Percentiles rank a stretch among this genome's conserved stretches.
Evolutionary conservation across 176 grass and related monocot genomes (phyloP).

Genomic region (Oryza longistaminata): DNA sequence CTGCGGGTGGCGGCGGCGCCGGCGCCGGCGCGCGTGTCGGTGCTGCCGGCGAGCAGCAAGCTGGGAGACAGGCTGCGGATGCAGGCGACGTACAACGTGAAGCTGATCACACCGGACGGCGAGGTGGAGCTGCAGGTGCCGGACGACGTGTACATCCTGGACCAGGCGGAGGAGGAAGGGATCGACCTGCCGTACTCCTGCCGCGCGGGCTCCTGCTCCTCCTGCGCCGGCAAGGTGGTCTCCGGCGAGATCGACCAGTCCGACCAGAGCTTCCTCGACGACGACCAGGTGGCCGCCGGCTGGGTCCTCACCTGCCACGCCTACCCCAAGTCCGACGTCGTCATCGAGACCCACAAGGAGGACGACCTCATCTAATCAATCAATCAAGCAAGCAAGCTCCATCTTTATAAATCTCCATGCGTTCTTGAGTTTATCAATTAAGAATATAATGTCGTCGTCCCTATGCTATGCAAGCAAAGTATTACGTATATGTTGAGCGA

Average conservation of each 20-base stretch:
- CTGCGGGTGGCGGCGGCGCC: neutral
- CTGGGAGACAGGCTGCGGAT: conserved; percentile 34
- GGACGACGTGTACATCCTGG: conserved; percentile 66
- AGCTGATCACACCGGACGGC: conserved; percentile 52
- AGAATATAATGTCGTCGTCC: no score
- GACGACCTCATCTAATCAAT: conserved; percentile 47
- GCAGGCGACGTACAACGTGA: conserved; percentile 68
- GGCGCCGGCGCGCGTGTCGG: neutral
- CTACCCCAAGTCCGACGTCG: conserved; percentile 68
- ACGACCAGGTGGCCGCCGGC: conserved; percentile 51
- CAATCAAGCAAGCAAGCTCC: no score
- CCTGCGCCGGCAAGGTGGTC: conserved; percentile 70
- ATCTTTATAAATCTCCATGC: no score
- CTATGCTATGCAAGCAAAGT: no score
- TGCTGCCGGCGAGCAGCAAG: neutral
- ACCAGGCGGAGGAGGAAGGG: conserved; percentile 62
- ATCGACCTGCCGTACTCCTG: conserved; percentile 80
- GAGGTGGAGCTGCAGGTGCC: conserved; percentile 62
- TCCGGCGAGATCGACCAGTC: conserved; percentile 67
- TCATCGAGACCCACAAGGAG: conserved; percentile 93
- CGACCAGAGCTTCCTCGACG: conserved; percentile 73
- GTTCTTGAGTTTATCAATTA: no score
- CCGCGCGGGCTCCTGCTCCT: conserved; percentile 71
- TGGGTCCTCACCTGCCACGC: conserved; percentile 81
- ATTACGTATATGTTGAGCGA: no score